Percentiles rank a stretch among this genome's conserved stretches.
Conservation (phyloP, 2,329 filamentous ascomycete species). For the Xylogone sp. region DNA sequence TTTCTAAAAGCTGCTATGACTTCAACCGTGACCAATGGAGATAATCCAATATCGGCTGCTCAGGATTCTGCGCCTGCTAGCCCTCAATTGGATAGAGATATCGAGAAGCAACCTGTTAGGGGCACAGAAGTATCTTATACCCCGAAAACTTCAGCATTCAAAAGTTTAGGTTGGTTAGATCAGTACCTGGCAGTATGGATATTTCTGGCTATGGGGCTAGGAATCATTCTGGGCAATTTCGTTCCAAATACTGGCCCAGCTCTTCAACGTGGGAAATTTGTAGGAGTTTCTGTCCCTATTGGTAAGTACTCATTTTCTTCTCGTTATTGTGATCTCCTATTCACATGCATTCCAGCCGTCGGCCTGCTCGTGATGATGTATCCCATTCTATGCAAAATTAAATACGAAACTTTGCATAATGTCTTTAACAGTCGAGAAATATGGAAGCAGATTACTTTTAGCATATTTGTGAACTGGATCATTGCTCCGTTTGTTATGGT, state of each 20-base stretch:
- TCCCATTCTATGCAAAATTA: conserved; percentile 83
- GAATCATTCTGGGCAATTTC: conserved; percentile 62
- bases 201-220: conserved; percentile 61
- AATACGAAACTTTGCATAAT: conserved; percentile 69
- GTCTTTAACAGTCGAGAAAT: conserved; percentile 58
- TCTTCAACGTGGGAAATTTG: conserved; percentile 57
- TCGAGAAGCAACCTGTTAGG: background rate
- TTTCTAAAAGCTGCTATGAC: background rate
- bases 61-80: background rate
- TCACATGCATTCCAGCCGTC: conserved; percentile 49
- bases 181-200: conserved; percentile 56
- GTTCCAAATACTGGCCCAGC: conserved; percentile 50
- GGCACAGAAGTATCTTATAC: background rate
- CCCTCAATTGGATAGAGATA: background rate
- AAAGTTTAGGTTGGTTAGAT: conserved; percentile 41
- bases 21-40: background rate
- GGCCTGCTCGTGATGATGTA: conserved; percentile 93
- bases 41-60: background rate
- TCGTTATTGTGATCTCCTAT: background rate
- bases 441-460: conserved; percentile 79
- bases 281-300: conserved; percentile 60
- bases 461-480: conserved; percentile 77
- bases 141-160: conserved; percentile 20
- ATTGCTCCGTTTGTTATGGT: conserved; percentile 76
- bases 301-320: conserved; percentile 34